A percentile compares a stretch with the other conserved stretches of the same genome.
Conservation (phyloP, 2,329 filamentous ascomycete genomes). For the Diaporthe velutina region DNA sequence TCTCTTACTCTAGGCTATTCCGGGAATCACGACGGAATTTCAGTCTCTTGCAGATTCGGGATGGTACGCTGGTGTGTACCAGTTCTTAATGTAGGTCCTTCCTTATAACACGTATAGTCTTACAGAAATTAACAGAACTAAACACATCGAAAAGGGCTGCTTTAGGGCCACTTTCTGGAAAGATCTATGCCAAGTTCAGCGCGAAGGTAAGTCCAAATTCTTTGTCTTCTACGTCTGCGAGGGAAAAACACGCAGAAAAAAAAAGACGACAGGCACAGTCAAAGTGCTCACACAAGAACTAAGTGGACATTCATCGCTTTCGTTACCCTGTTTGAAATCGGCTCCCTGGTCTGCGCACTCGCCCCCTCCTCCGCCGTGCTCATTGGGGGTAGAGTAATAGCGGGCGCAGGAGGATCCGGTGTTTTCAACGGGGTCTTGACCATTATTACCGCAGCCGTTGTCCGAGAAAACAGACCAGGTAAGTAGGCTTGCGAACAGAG, state of each 20-base stretch:
- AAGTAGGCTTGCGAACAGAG: not conserved
- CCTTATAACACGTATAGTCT: not conserved
- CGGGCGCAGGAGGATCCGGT: slow-evolving; percentile 30
- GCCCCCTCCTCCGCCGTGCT: slow-evolving; percentile 29
- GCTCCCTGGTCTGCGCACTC: slow-evolving; percentile 56
- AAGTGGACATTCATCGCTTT: slow-evolving; percentile 52
- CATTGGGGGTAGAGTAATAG: slow-evolving; percentile 34
- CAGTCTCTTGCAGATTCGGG: slow-evolving; percentile 55
- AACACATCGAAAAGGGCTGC: not conserved
- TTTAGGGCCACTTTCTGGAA: not conserved
- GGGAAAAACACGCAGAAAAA: no score
- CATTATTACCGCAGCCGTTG: slow-evolving; percentile 54
- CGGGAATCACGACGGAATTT: slow-evolving; percentile 48
- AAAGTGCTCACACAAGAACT: slow-evolving; percentile 48
- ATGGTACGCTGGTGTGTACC: slow-evolving; percentile 55
- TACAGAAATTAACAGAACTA: not conserved
- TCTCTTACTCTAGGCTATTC: slow-evolving; percentile 43
- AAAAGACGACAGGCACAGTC: no score
- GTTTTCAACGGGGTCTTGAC: slow-evolving; percentile 31
- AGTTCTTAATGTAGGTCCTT: slow-evolving; percentile 43
- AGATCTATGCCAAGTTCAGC: not conserved
- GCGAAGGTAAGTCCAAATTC: not conserved
- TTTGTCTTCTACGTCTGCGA: slow-evolving; percentile 42
- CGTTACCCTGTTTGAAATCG: slow-evolving; percentile 55
- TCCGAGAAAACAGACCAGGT: slow-evolving; percentile 54